Percentiles rank a stretch among this genome's conserved stretches.
Conservation (phyloP, 164 flowering plant species). For the Kingdonia uniflora region DNA sequence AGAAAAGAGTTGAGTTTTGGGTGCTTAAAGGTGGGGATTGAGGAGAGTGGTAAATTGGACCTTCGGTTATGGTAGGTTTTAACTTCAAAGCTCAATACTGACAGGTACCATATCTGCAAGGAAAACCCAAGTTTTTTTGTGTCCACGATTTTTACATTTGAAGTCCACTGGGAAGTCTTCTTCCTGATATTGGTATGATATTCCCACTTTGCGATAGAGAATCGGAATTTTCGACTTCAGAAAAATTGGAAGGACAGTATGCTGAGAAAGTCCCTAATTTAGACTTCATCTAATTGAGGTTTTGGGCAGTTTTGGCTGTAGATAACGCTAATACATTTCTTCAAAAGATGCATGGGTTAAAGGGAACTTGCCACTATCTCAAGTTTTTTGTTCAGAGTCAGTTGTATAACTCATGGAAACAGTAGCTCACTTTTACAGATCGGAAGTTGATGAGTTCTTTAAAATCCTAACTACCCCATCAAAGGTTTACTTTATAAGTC, state of each 20-base stretch:
- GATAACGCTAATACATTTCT: constrained; percentile 43
- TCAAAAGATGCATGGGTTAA: constrained; percentile 52
- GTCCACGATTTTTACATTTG: constrained; percentile 65
- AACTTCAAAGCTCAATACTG: constrained; percentile 30
- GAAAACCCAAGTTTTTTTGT: constrained; percentile 72
- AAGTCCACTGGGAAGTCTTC: constrained; percentile 72
- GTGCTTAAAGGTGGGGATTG: constrained; percentile 22
- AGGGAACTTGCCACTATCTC: constrained; percentile 57
- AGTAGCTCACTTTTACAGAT: constrained; percentile 13
- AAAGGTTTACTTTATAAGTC: constrained; percentile 81
- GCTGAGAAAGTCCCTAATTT: constrained; percentile 59
- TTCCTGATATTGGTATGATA: constrained; percentile 32
- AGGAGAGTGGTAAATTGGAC: constrained; percentile 47
- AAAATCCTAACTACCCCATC: constrained; percentile 72
- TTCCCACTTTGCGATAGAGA: constrained; percentile 47
- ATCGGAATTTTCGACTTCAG: constrained; percentile 17
- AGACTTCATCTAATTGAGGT: constrained; percentile 34
- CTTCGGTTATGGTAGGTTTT: constrained; percentile 49
- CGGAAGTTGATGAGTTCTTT: constrained; percentile 58
- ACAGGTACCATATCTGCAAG: constrained; percentile 65
- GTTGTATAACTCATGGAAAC: constrained; percentile 13
- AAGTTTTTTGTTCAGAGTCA: constrained; percentile 33
- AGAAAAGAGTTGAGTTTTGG: constrained; percentile 53
- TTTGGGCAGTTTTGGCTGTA: constrained; percentile 25
- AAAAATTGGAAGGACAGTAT: constrained; percentile 26